Evolutionary conservation across 257 asterid species (phyloP), one percentile per base, ranked within the genome.

Genomic region (Solanum etuberosum): DNA sequence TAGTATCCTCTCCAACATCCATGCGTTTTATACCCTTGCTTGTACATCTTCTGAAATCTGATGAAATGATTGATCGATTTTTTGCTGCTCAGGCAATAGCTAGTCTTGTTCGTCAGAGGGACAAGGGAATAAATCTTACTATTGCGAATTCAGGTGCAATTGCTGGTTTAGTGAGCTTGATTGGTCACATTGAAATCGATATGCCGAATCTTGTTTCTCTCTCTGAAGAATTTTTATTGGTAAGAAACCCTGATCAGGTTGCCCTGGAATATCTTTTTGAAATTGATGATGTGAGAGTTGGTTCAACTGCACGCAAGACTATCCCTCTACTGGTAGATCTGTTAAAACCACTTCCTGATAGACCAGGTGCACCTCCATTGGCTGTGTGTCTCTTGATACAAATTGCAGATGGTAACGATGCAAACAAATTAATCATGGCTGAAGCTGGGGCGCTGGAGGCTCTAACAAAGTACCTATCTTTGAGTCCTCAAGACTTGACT

Each of bases 31-130:
- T 95, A 73, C 92, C 92, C 63, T 89, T 92, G 51, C 95, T 95
- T 87, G 86, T 91, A 20, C 85, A 81, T 90, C 91, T 95, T 87
- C 89, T 95, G 87, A 93, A 92, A 88, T 94, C 97, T 1, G 95
- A 91, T 80, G 94, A 96, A 93, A 90, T 94, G 89, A 93, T 90
- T 27, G 95, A 92, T 89, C 91, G 91, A 87, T 94, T 87, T 89
- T 95, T 96, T 84, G 96, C 97, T 88, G 98, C 98, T 83, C 99
- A 95, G 91, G 97, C 98, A 82, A 90, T 94, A 91, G 94, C 96
- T 71, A 95, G 97, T 88, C 94, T 96, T 86, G 95, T 93, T 88
- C 76, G 90, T 88, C 96, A 95, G 89, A 92, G 94, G 83, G 91
- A 92, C 91, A 92, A 86, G 88, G 91, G 89, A 77, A 93, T 93